phyloP scores from a whole-genome alignment of 495 filamentous ascomycete species.

The Aspergillus affinis region DNA sequence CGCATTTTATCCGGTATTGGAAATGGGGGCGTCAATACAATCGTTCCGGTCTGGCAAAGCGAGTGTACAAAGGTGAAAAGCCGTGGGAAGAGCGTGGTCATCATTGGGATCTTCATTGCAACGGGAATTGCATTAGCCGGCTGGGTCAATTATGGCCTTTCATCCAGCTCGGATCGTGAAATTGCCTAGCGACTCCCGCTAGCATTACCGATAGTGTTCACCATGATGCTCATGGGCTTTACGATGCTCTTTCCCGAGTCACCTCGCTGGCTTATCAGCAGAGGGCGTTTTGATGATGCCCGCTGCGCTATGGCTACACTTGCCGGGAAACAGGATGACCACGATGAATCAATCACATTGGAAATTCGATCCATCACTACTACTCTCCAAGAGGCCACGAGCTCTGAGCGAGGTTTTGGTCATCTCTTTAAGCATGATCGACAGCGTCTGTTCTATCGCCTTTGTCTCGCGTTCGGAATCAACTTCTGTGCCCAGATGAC shows the following conservation, averaged over 20 bases:
- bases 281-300: too few species aligned
- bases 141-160: constrained; percentile 34
- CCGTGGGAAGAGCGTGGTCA: constrained; percentile 33
- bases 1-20: constrained; percentile 40
- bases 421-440: too few species aligned
- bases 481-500: too few species aligned
- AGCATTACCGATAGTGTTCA: constrained; percentile 55
- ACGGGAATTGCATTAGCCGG: constrained; percentile 27
- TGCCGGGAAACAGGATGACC: too few species aligned
- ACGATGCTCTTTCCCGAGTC: constrained; percentile 56
- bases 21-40: constrained; percentile 31
- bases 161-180: constrained; percentile 37
- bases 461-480: too few species aligned
- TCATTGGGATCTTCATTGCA: constrained; percentile 36
- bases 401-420: too few species aligned
- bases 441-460: too few species aligned
- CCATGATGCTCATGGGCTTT: constrained; percentile 52
- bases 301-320: too few species aligned
- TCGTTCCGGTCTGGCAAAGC: constrained; percentile 41
- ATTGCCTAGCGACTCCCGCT: constrained; percentile 57
- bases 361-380: too few species aligned
- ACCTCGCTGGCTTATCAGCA: constrained; percentile 52
- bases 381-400: too few species aligned
- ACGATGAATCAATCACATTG: too few species aligned
- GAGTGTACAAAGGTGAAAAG: constrained; percentile 28